phyloP scores from a whole-genome alignment of 2,329 filamentous ascomycete genomes.

The Thyridium curvatum region DNA sequence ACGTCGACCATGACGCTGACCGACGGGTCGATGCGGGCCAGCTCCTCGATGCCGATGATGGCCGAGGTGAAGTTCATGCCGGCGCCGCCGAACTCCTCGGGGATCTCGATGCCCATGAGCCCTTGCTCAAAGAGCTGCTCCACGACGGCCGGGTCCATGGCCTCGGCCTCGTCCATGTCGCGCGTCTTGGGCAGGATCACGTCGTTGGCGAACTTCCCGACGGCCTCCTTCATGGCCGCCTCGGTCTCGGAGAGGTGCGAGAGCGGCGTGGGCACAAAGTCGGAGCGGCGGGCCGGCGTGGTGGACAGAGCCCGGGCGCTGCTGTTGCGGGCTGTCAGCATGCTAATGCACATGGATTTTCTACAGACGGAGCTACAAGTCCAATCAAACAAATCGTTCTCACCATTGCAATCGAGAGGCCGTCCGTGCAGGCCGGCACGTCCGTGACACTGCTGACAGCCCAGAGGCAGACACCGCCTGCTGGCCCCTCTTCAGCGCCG shows the following conservation, averaged over 20 bases:
- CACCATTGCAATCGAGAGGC: too few relatives aligned
- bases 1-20: constrained; percentile 95
- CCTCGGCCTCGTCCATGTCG: constrained; percentile 95
- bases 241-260: constrained; percentile 89
- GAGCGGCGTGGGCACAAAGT: constrained; percentile 85
- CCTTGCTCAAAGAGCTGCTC: constrained; percentile 97
- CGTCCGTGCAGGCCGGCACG: constrained; percentile 5
- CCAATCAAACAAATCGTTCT: too few relatives aligned
- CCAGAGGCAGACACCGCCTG: constrained; percentile 12
- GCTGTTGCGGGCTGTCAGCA: constrained; percentile 8
- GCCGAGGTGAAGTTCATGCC: constrained; percentile 99
- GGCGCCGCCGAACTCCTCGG: constrained; percentile 91
- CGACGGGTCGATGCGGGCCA: constrained; percentile 87
- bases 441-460: constrained; percentile 17
- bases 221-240: constrained; percentile 78
- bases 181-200: constrained; percentile 85
- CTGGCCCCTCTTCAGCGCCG: constrained; percentile 40
- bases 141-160: constrained; percentile 82
- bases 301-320: constrained; percentile 52
- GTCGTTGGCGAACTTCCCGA: constrained; percentile 85
- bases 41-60: constrained; percentile 94
- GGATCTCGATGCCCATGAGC: constrained; percentile 95
- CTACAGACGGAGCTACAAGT: too few relatives aligned
- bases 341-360: not conserved
- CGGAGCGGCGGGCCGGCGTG: constrained; percentile 48